Conservation (phyloP, 805 yeast species). For the Candida krabiensis region DNA sequence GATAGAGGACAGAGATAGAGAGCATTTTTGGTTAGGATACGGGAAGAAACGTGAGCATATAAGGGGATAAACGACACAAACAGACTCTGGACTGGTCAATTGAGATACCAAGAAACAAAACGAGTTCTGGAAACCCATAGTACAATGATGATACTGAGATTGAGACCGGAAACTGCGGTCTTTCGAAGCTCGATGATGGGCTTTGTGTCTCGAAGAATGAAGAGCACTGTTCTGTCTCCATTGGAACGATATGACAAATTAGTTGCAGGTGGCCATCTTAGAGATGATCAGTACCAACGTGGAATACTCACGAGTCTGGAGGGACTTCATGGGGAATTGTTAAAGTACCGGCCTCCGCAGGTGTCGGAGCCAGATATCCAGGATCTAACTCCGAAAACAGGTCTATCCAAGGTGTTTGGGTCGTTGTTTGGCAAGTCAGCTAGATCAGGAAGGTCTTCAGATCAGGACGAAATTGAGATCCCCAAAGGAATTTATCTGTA, state of each 20-base stretch:
- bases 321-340: slow-evolving; percentile 54
- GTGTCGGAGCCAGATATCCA: slow-evolving; percentile 53
- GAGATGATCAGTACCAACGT: slow-evolving; percentile 81
- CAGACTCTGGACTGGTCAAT: too few species aligned
- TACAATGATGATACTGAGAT: too few species aligned
- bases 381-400: slow-evolving; percentile 50
- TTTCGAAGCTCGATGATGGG: too few species aligned
- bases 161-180: too few species aligned
- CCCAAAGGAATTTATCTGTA: slow-evolving; percentile 88
- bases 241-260: slow-evolving; percentile 29
- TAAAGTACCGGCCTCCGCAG: slow-evolving; percentile 59
- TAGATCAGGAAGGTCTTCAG: slow-evolving; percentile 4
- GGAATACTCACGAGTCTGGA: slow-evolving; percentile 64
- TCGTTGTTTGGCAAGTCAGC: slow-evolving; percentile 28
- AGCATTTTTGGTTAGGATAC: too few species aligned
- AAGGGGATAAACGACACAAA: too few species aligned
- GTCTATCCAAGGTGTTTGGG: slow-evolving; percentile 36
- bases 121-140: too few species aligned
- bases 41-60: too few species aligned
- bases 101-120: too few species aligned
- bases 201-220: too few species aligned
- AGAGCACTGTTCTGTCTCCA: slow-evolving; percentile 22
- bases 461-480: slow-evolving; percentile 32
- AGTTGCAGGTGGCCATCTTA: slow-evolving; percentile 43
- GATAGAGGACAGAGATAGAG: too few species aligned